These are phyloP conservation scores for Clavariopsis aquatica DNA, from an alignment of 495 filamentous ascomycete species.

Conservation along the genomic window DNA sequence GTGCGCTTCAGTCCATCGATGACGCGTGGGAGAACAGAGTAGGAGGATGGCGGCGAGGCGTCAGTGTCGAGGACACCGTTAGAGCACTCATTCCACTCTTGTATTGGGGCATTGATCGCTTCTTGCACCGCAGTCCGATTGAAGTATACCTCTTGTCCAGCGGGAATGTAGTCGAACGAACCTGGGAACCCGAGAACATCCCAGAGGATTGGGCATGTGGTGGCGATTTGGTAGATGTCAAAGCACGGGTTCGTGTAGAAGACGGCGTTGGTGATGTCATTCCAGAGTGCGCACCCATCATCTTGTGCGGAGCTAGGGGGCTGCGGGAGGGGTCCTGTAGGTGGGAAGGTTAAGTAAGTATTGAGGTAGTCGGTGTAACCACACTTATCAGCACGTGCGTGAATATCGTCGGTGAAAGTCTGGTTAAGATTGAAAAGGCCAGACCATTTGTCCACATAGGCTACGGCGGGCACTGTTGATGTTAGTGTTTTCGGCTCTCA, in stretches of 20 bases:
- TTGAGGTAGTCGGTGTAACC: conserved; percentile 59
- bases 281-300: conserved; percentile 56
- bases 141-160: conserved; percentile 67
- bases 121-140: conserved; percentile 72
- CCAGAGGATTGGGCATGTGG: conserved; percentile 51
- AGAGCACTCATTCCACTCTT: conserved; percentile 35
- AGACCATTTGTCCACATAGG: conserved; percentile 53
- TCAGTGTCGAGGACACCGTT: conserved; percentile 37
- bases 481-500: too few species aligned
- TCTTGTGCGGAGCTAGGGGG: conserved; percentile 40
- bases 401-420: conserved; percentile 53
- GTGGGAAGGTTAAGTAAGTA: conserved; percentile 61
- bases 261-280: conserved; percentile 51
- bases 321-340: conserved; percentile 49
- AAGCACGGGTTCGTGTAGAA: conserved; percentile 61
- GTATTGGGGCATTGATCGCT: conserved; percentile 49
- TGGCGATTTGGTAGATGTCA: conserved; percentile 59
- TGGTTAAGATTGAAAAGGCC: conserved; percentile 61
- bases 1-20: conserved; percentile 71
- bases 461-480: conserved; percentile 50
- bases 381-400: conserved; percentile 54
- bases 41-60: conserved; percentile 36
- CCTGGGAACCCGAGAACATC: conserved; percentile 56
- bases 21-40: conserved; percentile 61
- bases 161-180: conserved; percentile 40